Base-by-base conservation (phyloP, 805 yeast species). In the Starmerella asiatica region DNA sequence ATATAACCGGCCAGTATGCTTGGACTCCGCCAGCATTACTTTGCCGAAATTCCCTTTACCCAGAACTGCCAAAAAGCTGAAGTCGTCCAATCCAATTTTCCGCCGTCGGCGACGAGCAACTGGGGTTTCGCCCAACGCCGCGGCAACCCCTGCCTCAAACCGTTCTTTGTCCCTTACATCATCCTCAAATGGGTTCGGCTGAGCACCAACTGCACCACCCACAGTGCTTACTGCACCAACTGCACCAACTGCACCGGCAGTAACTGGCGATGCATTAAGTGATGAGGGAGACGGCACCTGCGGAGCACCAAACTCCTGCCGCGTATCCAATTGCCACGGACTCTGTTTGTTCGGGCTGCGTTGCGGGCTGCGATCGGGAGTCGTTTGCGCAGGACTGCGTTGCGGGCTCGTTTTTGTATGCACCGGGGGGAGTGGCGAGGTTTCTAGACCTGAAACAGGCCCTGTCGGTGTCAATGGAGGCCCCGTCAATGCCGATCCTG, bases 1-100 rank as follows among this genome's bases (percentile, higher is more conserved):
- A 64, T 95, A 91, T 40, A 91, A 62, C 40, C 75, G 72, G 38
- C 73, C 71, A 0, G 88, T 76, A 45, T 77, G 79, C 56, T 88
- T 77, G 14, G 94, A 81, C 62, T 88, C 94, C 1, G 96, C 97
- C 50, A 91, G 70, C 86, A 91, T 83, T 41, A 91, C 98, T 57
- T 91, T 91, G 62, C 99, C 99, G 59, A 91, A 91, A 59, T 91
- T 91, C 63, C 99, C 99, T 58, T 86, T 91, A 53, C 99, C 99
- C 43, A 91, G 69, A 8, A 91, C 98, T 8, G 96, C 93, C 50
- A 91, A 63, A 55, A 91, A 80, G 51, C 83, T 79, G 69, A 91
- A 91, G 61, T 91, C 97, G 58, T 91, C 97, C 42, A 91, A 69
- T 0, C 98, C 96, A 40, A 86, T 57, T 54, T 64, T 49, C 26